phyloP scores from a whole-genome alignment of 2,329 filamentous ascomycete genomes.

The Penicillium sp. region DNA sequence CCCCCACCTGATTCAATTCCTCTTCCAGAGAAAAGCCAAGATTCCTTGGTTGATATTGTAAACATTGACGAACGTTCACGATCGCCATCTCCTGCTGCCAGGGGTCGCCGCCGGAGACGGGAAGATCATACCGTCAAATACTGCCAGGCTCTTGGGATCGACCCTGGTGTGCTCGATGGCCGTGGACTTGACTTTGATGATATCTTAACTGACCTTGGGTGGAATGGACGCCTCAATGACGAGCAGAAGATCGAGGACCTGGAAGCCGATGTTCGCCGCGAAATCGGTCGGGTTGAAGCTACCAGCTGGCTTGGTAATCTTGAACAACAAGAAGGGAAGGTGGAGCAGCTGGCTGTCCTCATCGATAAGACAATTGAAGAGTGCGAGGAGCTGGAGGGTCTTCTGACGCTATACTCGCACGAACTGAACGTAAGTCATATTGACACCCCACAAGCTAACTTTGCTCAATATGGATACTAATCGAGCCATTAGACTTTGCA shows the following conservation, averaged over 20 bases:
- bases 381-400: constrained; percentile 92
- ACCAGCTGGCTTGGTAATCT: constrained; percentile 85
- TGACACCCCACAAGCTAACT: neutral
- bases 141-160: constrained; percentile 73
- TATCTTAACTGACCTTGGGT: constrained; percentile 83
- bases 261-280: constrained; percentile 78
- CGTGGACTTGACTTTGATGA: constrained; percentile 77
- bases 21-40: constrained; percentile 20
- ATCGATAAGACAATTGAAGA: constrained; percentile 90
- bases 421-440: constrained; percentile 75
- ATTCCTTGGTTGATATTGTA: constrained; percentile 22
- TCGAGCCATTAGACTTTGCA: constrained; percentile 68
- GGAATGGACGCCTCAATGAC: constrained; percentile 76
- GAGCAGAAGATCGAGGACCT: constrained; percentile 75
- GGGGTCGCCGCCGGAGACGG: constrained; percentile 60
- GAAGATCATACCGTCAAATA: constrained; percentile 77
- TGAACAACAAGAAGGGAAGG: constrained; percentile 84
- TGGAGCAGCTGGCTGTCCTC: constrained; percentile 79
- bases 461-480: constrained; percentile 19
- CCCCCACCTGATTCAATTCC: constrained; percentile 26
- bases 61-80: constrained; percentile 29
- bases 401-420: constrained; percentile 90
- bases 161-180: constrained; percentile 72
- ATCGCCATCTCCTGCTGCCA: constrained; percentile 40
- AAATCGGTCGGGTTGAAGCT: constrained; percentile 86